A percentile compares a stretch with the other conserved stretches of the same genome.
phyloP scores from a whole-genome alignment of 257 asterid genomes.

The Catharanthus roseus region DNA sequence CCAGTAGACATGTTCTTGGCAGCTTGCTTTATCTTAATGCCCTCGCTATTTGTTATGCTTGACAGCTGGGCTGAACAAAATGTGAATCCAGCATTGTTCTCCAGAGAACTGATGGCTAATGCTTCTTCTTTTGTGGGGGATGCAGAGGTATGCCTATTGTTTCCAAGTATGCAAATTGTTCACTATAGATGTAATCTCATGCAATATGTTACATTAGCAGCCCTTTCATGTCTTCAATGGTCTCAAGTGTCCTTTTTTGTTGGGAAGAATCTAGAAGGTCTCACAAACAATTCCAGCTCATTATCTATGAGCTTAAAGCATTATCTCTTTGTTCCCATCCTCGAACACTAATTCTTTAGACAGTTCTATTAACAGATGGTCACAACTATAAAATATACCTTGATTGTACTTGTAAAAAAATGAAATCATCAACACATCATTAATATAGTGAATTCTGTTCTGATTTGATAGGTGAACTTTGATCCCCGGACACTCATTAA shows the following conservation, averaged over 20 bases:
- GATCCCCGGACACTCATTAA: conserved; percentile 68
- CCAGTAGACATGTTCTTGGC: not conserved
- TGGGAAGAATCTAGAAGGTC: not conserved
- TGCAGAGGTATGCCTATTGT: conserved; percentile 52
- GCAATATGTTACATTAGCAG: not conserved
- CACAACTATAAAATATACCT: not conserved
- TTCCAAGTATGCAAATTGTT: not conserved
- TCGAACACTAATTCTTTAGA: not conserved
- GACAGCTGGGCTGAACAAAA: conserved; percentile 80
- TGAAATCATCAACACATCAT: not conserved
- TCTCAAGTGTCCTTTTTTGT: not conserved
- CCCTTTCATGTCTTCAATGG: not conserved
- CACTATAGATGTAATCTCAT: not conserved
- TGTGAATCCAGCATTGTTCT: conserved; percentile 81
- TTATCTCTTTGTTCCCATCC: not conserved
- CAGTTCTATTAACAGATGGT: not conserved
- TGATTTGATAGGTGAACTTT: conserved; percentile 46
- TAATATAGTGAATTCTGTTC: not conserved
- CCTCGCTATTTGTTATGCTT: not conserved
- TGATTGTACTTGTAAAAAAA: not conserved
- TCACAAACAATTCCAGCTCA: not conserved
- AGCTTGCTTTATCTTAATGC: not conserved
- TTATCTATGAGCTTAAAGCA: not conserved
- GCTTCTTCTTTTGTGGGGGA: conserved; percentile 50
- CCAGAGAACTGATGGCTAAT: conserved; percentile 59